Conservation (phyloP, 257 asterid species). For the Euphrasia confusa region DNA sequence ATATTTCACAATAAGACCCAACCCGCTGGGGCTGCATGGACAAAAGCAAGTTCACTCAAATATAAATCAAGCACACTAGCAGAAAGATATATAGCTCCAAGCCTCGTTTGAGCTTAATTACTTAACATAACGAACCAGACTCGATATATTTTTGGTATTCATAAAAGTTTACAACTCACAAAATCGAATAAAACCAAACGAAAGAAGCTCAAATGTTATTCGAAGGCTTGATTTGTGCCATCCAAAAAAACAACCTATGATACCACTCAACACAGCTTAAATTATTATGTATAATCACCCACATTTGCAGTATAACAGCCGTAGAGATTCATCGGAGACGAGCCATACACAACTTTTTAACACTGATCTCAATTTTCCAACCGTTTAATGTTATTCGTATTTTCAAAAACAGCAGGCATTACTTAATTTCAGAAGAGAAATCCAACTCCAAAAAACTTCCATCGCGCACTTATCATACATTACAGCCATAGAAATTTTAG, state of each 20-base stretch:
- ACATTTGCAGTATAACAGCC: conserved; percentile 8
- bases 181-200: not conserved
- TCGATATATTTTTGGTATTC: not conserved
- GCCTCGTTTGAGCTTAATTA: conserved; percentile 4
- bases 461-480: too few species aligned
- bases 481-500: too few species aligned
- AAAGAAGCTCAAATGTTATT: not conserved
- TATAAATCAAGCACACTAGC: not conserved
- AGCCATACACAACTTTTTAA: not conserved
- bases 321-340: not conserved
- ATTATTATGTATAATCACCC: not conserved
- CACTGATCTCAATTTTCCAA: conserved; percentile 7
- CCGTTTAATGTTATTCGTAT: not conserved
- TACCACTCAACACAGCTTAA: not conserved
- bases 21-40: conserved; percentile 38
- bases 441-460: conserved; percentile 1
- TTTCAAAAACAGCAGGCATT: not conserved
- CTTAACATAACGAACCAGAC: not conserved
- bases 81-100: not conserved
- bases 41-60: conserved; percentile 9
- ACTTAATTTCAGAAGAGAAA: not conserved
- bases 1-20: conserved; percentile 38
- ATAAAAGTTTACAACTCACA: not conserved
- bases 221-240: too few species aligned
- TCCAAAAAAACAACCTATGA: too few species aligned